Percentiles rank a stretch among this genome's conserved stretches.
Evolutionary conservation across 1,139 yeast genomes (phyloP).

Genomic region (Casaregolazyma lundiana): DNA sequence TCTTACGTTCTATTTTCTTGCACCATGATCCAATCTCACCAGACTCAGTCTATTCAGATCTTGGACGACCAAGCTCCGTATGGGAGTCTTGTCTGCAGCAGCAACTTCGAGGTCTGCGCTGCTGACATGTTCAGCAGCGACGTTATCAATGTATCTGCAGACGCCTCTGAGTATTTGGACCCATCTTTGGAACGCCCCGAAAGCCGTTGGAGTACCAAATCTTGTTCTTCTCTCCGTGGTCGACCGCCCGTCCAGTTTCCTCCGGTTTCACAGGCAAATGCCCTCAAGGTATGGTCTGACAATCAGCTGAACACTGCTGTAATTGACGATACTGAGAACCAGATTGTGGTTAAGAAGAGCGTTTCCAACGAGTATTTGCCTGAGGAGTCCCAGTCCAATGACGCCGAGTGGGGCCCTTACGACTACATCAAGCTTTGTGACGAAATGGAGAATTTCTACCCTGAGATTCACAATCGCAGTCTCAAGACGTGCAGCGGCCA

Average conservation of each 20-base stretch:
- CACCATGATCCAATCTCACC: neutral
- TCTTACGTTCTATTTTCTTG: neutral
- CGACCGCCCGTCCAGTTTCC: neutral
- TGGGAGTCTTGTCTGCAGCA: neutral
- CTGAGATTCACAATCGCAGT: slow-evolving; percentile 10
- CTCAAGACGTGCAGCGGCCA: slow-evolving; percentile 13
- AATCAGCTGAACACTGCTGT: neutral
- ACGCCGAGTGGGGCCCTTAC: slow-evolving; percentile 14
- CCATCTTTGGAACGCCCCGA: neutral
- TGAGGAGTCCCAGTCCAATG: neutral
- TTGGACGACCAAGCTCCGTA: neutral
- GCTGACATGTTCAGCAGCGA: neutral
- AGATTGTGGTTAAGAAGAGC: neutral
- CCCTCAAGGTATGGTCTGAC: neutral
- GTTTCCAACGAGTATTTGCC: neutral
- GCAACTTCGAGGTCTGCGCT: neutral
- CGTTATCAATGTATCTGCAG: neutral
- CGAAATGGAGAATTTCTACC: slow-evolving; percentile 20
- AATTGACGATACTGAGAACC: neutral
- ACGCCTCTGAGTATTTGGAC: neutral
- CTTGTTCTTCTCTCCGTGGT: neutral
- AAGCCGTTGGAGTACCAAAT: neutral
- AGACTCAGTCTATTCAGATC: neutral
- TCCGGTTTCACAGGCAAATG: neutral
- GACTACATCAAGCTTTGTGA: slow-evolving; percentile 19